Base-by-base conservation (phyloP, 192 early-diverging fungal genomes). In the Backusella liffmaniae region DNA sequence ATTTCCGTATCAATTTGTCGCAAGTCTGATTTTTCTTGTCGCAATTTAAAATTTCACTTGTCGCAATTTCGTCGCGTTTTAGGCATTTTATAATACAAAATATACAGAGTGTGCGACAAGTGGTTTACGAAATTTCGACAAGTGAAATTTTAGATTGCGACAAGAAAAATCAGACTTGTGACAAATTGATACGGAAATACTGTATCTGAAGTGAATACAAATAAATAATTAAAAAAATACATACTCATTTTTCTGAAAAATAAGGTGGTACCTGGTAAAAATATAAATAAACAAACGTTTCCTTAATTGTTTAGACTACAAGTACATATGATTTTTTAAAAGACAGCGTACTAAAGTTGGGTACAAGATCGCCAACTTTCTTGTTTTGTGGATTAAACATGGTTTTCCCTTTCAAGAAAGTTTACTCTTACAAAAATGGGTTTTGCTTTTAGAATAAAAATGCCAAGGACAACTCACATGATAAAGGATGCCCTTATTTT, bases 361-460 rank as follows among this genome's bases (percentile, higher is more conserved):
- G 18, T 26, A 56, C 53, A 56, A 23, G 53, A 56, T 56, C 53
- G 53, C 21, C 53, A 21, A 62, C 18, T 29, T 62, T 62, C 26
- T 62, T 62, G 8, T 62, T 62, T 62, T 62, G 26, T 62, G 56
- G 56, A 26, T 29, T 62, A 56, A 56, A 56, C 53, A 56, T 56
- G 53, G 53, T 56, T 56, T 56, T 56, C 21, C 8, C 18, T 23
- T 56, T 56, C 18, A 56, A 56, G 53, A 56, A 56, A 56, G n/a
- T 23, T 21, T 8, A 56, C 8, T 56, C 18, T 21, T 56, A 56
- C 53, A 56, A 56, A 21, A 56, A 56, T 44, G 42, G 42, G 42
- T 5, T n/a, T 49, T 49, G 46, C 46, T 49, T 49, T 49, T n/a
- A 18, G 18, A 49, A 49, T 49, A 49, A n/a, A 49, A 49, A 21